Evolutionary conservation across 1,284 basidiomycete genomes (phyloP).

Genomic region (Ganoderma resinaceum): DNA sequence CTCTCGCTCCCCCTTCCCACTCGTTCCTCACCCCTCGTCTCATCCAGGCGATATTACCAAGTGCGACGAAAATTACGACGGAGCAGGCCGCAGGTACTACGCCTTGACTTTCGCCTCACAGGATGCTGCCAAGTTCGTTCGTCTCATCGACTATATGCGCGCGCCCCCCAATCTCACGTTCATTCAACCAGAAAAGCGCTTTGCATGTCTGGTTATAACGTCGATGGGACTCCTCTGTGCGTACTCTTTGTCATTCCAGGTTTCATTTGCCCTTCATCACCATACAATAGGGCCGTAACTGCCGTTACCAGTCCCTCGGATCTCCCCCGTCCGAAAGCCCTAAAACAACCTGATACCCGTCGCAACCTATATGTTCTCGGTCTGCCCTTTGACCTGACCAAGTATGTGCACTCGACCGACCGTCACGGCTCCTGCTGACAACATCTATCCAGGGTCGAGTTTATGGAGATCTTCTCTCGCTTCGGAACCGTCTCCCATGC

Average conservation of each 20-base stretch:
- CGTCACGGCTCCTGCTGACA: background rate
- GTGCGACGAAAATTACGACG: slow-evolving; percentile 47
- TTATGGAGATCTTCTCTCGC: slow-evolving; percentile 63
- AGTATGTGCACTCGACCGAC: slow-evolving; percentile 50
- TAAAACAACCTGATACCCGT: slow-evolving; percentile 57
- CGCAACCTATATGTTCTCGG: slow-evolving; percentile 84
- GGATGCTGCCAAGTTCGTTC: slow-evolving; percentile 58
- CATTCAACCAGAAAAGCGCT: slow-evolving; percentile 58
- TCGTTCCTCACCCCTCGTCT: slow-evolving; percentile 8
- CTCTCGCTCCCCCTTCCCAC: background rate
- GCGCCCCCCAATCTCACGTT: slow-evolving; percentile 9
- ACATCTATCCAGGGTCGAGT: slow-evolving; percentile 55
- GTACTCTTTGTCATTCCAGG: slow-evolving; percentile 29
- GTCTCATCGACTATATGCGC: slow-evolving; percentile 26
- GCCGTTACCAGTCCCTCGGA: slow-evolving; percentile 25
- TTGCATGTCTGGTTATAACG: slow-evolving; percentile 69
- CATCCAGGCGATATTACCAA: slow-evolving; percentile 54
- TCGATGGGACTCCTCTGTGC: slow-evolving; percentile 64
- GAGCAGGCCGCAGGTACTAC: slow-evolving; percentile 47
- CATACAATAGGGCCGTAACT: slow-evolving; percentile 44
- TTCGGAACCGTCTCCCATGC: slow-evolving; percentile 74
- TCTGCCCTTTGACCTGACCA: slow-evolving; percentile 76
- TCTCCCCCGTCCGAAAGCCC: slow-evolving; percentile 30
- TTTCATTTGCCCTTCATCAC: background rate
- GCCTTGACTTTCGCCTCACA: slow-evolving; percentile 58